A percentile compares a stretch with the other conserved stretches of the same genome.
These are phyloP conservation scores for Auxenochlorella protothecoides DNA, from an alignment of 139 green algal species.

Conservation along the genomic window DNA sequence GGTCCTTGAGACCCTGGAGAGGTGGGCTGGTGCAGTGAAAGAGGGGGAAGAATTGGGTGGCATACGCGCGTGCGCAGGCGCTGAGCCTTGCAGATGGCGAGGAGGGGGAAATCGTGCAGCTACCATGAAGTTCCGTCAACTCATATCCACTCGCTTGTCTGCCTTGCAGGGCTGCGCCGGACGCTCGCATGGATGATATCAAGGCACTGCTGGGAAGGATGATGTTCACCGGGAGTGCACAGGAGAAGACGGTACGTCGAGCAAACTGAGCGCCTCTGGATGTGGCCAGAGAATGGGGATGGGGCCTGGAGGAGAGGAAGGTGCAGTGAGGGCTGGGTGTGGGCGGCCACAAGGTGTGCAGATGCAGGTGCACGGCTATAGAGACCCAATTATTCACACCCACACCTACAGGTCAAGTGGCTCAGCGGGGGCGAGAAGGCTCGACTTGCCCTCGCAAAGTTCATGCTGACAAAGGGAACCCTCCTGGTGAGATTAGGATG, in stretches of 20 bases:
- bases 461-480: slow-evolving; percentile 91
- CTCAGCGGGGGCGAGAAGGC: slow-evolving; percentile 86
- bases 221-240: slow-evolving; percentile 77
- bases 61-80: too few relatives aligned
- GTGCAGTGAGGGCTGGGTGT: not conserved
- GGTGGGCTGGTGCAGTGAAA: slow-evolving; percentile 2
- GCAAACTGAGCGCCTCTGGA: too few relatives aligned
- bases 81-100: too few relatives aligned
- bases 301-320: not conserved
- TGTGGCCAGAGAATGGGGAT: not conserved
- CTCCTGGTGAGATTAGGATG: slow-evolving; percentile 47
- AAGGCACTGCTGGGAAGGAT: slow-evolving; percentile 89
- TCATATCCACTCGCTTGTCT: too few relatives aligned
- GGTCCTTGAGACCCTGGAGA: slow-evolving; percentile 77
- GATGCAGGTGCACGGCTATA: not conserved
- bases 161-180: slow-evolving; percentile 47
- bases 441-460: slow-evolving; percentile 94
- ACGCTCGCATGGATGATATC: slow-evolving; percentile 81
- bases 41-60: too few relatives aligned
- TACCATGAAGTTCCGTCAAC: too few relatives aligned
- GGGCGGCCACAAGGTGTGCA: not conserved
- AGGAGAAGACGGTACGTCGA: slow-evolving; percentile 80
- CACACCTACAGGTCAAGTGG: slow-evolving; percentile 30
- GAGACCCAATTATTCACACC: not conserved
- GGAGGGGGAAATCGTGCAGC: too few relatives aligned